Conservation (phyloP, 1,139 yeast genomes). For the Scheffersomyces cryptocercus region DNA sequence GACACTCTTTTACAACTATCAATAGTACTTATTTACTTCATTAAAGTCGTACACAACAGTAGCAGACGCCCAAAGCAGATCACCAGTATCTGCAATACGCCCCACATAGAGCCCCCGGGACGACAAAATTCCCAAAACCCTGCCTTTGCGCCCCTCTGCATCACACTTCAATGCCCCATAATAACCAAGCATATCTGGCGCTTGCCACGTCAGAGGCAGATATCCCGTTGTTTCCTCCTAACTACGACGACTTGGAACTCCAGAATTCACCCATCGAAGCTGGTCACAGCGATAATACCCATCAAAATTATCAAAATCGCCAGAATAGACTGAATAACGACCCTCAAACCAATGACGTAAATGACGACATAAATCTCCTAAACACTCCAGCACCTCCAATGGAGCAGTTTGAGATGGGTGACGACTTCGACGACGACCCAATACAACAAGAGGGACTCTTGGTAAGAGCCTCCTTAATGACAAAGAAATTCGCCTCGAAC, state of each 20-base stretch:
- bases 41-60: no score
- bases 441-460: conserved; percentile 24
- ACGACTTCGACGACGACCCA: conserved; percentile 19
- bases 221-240: conserved; percentile 32
- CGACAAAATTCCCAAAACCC: no score
- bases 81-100: no score
- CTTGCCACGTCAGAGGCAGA: conserved; percentile 2
- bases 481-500: conserved; percentile 36
- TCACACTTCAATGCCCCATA: no score
- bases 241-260: conserved; percentile 24
- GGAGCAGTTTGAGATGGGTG: conserved; percentile 48
- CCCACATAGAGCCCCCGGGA: no score
- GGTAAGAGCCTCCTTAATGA: conserved; percentile 28
- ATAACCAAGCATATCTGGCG: no score
- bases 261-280: not conserved
- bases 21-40: no score
- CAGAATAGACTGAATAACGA: not conserved
- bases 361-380: conserved; percentile 5
- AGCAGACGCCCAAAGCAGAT: no score
- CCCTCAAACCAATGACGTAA: conserved; percentile 1
- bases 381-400: conserved; percentile 13
- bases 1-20: no score
- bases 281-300: conserved; percentile 1
- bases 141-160: no score
- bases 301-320: conserved; percentile 2